Evolutionary conservation across 2,329 filamentous ascomycete species (phyloP), one percentile per base, ranked within the genome.

Genomic region (Paecilomyces dactylethromorphus): DNA sequence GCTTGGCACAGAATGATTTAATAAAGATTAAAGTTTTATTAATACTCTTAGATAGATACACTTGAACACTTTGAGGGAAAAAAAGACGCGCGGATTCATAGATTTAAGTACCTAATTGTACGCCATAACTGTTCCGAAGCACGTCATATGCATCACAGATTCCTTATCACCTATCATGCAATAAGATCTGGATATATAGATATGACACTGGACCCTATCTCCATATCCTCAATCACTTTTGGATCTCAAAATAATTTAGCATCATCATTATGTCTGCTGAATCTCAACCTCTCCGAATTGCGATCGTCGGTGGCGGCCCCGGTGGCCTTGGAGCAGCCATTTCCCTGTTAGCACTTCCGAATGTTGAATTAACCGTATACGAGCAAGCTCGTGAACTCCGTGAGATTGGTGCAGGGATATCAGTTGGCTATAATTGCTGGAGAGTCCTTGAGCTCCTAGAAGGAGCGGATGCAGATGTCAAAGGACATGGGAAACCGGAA

Each of bases 371-470:
- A 2, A 73, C 66, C 0, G 62, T 81, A 1, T 82, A 79, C 56
- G 79, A 82, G 59, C 74, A 80, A 58, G 77, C 77, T 1, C 69
- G 62, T 6, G 68, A 76, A 18, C 65, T 81, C n/a, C 67, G 77
- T 32, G 79, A 82, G 62, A 74, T 79, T 4, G 79, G 79, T 0
- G 79, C 79, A 0, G 80, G 79, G 0, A 80, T 82, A 57, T 75
- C 72, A 53, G 76, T 81, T 15, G 73, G 74, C 1, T 68, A 73
- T 7, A 81, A 81, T 63, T 74, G 74, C 13, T 82, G 79, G 80
- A 78, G 73, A 52, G 75, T 81, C 4, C 65, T 82, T 15, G 77
- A 77, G 53, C 62, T 81, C 29, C 69, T 81, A 2, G 26, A 5
- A 29, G 79, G 78, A 10, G 78, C 74, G 1, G 76, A 74, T 3